Base-by-base conservation (phyloP, 208 protist species). In the Leptomonas pyrrhocoris region DNA sequence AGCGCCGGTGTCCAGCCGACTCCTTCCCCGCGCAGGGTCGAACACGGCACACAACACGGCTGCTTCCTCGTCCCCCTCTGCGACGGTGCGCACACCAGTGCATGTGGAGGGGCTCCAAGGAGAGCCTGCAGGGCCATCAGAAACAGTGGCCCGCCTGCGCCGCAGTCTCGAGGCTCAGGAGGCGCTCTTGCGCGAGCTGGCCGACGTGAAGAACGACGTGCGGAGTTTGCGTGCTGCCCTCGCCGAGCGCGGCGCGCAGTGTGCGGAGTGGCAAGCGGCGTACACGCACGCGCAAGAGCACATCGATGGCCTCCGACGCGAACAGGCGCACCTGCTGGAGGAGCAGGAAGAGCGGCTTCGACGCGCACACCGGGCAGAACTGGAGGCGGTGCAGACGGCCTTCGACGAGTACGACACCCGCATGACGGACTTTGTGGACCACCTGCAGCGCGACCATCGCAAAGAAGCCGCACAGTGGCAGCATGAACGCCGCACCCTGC, bases 361-460 rank as follows among this genome's bases (percentile, higher is more conserved):
- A 18, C 63, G 62, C 19, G 40, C 66, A 12, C 79, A 89, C 56
- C 56, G 54, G 0, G 70, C 58, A 16, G 84, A 89, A 46, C 58
- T 89, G 51, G 62, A 70, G 21, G 77, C 60, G 15, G 53, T 89
- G 18, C 77, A 77, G 43, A 73, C 63, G 15, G 84, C 84, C 18
- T 89, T 89, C 56, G 74, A 80, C 25, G 67, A 76, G 36, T 89
- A 89, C 62, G 80, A 86, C 58, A 43, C 48, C 4, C 61, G 79
- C 34, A 84, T 89, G 74, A 77, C 72, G 0, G 45, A 56, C 11
- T 84, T 83, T 51, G 63, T 86, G 15, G 78, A 79, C 15, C 68
- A 77, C 56, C 51, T 89, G 3, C 43, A 77, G 50, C 63, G 49
- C 42, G 78, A 84, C 6, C 74, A 74, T 21, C 74, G 77, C 45